Base-by-base conservation (phyloP, 805 yeast species). In the Wickerhamiella kurtzmanii region DNA sequence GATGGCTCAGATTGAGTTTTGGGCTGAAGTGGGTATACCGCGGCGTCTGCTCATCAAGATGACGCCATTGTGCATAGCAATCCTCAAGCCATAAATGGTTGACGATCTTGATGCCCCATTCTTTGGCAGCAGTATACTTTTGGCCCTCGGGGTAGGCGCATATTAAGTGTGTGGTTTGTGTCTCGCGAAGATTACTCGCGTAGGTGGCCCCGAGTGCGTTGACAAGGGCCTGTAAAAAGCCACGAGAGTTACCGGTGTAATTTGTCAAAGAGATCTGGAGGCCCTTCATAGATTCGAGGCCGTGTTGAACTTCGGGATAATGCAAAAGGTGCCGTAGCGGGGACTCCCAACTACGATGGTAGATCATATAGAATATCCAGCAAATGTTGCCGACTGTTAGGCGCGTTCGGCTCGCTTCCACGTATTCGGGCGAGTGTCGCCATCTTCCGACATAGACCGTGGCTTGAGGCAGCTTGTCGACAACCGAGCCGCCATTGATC, bases 41-140 rank as follows among this genome's bases (percentile, higher is more conserved):
- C 2, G 74, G 68, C 15, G 61, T 57, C 0, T 64, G 55, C 3
- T 62, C 70, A 36, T 77, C 75, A 53, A 73, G 70, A 3, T 70
- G 53, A 44, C 64, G 65, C 88, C 92, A 82, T 41, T 70, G 62
- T 0, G 73, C 67, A 51, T 72, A 89, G 38, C 86, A 74, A 46
- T 83, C 88, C 58, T 89, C 97, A 13, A 89, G 63, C 98, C 98
- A 89, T 13, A 79, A 58, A 62, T 86, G 95, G 57, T 82, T 87
- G 1, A 84, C 79, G 2, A 81, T 68, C 25, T 71, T 70, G 19
- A 84, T 64, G 6, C 61, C 59, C 95, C 96, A 87, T 50, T 72
- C 71, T 35, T 67, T 59, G 0, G 92, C 94, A 16, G 87, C 85
- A 9, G 72, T 73, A 56, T 74, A 85, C 63, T 89, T 89, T 47